Evolutionary conservation across 2,329 filamentous ascomycete genomes (phyloP), one percentile per base, ranked within the genome.

Genomic region (Neonectria hederae): DNA sequence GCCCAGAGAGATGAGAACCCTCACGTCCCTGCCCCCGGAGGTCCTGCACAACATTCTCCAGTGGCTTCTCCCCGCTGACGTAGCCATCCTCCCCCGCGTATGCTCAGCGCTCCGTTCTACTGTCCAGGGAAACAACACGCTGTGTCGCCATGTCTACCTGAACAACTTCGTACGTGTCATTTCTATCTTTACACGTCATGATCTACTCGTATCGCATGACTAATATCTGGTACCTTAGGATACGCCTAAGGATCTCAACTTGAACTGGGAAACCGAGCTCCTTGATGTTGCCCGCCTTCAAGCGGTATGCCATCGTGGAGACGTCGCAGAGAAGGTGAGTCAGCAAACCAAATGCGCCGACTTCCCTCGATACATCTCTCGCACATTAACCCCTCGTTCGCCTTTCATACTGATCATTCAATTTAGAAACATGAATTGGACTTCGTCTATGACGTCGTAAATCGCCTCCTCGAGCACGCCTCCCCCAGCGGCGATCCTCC

Each of bases 131-230:
- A 92, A 93, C 74, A 75, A 77, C 17, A 79, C 86, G 9, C 78
- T 94, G 13, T 90, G 84, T 76, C 89, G 86, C 63, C 83, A 85
- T 22, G 79, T 92, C 7, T 94, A 92, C 74, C 76, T 89, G 4
- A 80, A 80, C 17, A 76, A 78, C 46, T 82, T 89, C 59, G 89
- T 91, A 76, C 71, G 80, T 65, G 9, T 3, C 28, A n/a, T 19
- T 54, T n/a, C 28, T 28, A 10, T 10, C 8, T 28, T 28, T 28
- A 28, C 28, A 28, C 28, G 28, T 9, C 28, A 9, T 28, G 8
- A 28, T 28, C 28, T 28, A 10, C 28, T 9, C 28, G 28, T 21
- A n/a, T 26, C 35, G 13, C 26, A 22, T n/a, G 30, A 45, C n/a
- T 55, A 32, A 54, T 28, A 11, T 26, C n/a, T 7, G 14, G 8